Conservation (phyloP, 164 flowering plant genomes). For the Sedum album region DNA sequence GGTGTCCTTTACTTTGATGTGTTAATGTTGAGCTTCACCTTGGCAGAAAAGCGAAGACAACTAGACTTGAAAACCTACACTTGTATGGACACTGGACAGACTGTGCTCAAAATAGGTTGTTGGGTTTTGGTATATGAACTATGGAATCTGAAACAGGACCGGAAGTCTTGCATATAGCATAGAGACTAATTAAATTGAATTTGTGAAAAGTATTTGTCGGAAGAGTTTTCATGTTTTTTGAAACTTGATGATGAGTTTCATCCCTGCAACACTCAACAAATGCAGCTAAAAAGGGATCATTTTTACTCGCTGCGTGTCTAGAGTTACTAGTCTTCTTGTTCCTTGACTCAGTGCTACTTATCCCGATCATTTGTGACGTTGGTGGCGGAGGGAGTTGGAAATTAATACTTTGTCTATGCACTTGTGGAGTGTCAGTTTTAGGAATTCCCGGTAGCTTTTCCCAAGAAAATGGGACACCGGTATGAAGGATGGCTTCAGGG, state of each 20-base stretch:
- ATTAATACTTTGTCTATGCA: slow-evolving; percentile 22
- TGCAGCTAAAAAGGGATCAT: slow-evolving; percentile 53
- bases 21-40: background rate
- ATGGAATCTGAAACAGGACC: slow-evolving; percentile 42
- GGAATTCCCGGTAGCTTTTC: slow-evolving; percentile 61
- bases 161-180: slow-evolving; percentile 41
- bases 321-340: background rate
- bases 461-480: slow-evolving; percentile 59
- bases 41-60: background rate
- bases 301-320: background rate
- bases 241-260: slow-evolving; percentile 13
- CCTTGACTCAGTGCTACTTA: background rate
- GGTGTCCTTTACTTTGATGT: background rate
- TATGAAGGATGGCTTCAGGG: slow-evolving; percentile 23
- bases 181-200: slow-evolving; percentile 30
- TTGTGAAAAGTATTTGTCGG: slow-evolving; percentile 28
- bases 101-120: background rate
- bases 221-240: background rate
- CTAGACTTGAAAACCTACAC: background rate
- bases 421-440: slow-evolving; percentile 21
- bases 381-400: slow-evolving; percentile 33
- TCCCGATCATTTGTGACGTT: slow-evolving; percentile 12
- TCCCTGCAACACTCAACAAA: slow-evolving; percentile 45
- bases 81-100: background rate
- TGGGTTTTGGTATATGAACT: slow-evolving; percentile 31